Evolutionary conservation across 1,139 yeast species (phyloP), one percentile per base, ranked within the genome.

Genomic region (Saccharomyces hybrid): DNA sequence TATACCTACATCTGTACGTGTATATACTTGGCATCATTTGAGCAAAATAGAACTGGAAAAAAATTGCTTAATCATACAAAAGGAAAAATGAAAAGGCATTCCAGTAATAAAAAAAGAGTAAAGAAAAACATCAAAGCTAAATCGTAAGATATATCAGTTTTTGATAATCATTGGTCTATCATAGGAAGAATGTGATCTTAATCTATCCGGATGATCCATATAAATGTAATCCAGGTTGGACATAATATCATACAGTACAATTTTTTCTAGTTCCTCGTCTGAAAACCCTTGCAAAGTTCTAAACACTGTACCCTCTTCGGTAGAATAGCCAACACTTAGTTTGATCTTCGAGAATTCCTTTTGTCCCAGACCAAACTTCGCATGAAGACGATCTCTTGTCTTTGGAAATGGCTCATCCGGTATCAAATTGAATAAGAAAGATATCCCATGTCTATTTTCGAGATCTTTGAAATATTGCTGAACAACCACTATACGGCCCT

Each of bases 121-220:
- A 20, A 20, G 23, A 20, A 20, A 38, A 16, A 20, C 26, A 38
- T 38, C 44, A 38, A 20, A 38, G 25, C 25, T 20, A 9, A 11
- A 20, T 13, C 13, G 26, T 38, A 14, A 27, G 16, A 7, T 8
- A 13, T 46, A 27, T 49, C 53, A 66, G 52, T 60, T 63, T 53
- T 66, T 69, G 46, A 69, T 69, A 6, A 66, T 64, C 71, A 68
- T 69, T 28, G 71, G 72, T 58, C 71, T 67, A 56, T 69, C 71
- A 46, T 63, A 66, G 3, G 66, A 61, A 31, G 66, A 65, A 47
- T 69, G 70, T 31, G 74, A 71, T 51, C 72, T 68, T 13, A 73
- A 63, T 57, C 95, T 80, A 69, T 89, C 96, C 7, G 93, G 88
- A 66, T 88, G 96, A 65, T 93, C 96, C 67, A 93, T 75, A 25